A percentile compares a stretch with the other conserved stretches of the same genome.
Conservation (phyloP, 768 basidiomycete genomes). For the Dictyophora rubrovolvata region DNA sequence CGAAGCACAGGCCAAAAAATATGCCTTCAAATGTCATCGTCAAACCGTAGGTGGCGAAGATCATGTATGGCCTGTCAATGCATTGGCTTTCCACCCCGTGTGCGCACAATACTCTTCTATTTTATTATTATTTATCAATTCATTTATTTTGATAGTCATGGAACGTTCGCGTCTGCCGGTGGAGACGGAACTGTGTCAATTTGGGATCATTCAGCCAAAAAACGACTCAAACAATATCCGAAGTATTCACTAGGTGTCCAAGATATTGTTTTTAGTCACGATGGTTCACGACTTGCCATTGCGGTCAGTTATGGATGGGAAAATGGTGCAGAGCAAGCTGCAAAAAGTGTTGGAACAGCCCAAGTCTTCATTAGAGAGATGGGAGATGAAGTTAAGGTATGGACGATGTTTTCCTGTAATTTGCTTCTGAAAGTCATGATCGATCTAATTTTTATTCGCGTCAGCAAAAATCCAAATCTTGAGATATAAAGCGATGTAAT, state of each 20-base stretch:
- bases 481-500: neutral
- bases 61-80: conserved; percentile 94
- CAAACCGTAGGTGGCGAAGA: conserved; percentile 85
- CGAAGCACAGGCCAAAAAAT: conserved; percentile 73
- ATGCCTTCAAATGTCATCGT: conserved; percentile 96
- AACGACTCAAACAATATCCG: conserved; percentile 83
- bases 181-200: conserved; percentile 91
- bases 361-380: conserved; percentile 50
- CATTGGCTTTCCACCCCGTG: conserved; percentile 87
- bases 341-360: conserved; percentile 53
- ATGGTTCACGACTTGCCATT: conserved; percentile 75
- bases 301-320: conserved; percentile 88
- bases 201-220: conserved; percentile 97
- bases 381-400: conserved; percentile 72
- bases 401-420: neutral
- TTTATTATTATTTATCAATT: neutral
- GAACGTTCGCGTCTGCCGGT: conserved; percentile 92
- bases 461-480: conserved; percentile 6
- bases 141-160: conserved; percentile 42
- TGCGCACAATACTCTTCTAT: conserved; percentile 26
- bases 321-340: conserved; percentile 58
- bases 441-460: neutral
- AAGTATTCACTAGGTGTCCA: conserved; percentile 71
- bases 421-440: neutral
- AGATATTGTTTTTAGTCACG: conserved; percentile 70